Evolutionary conservation across 768 basidiomycete species (phyloP).

Genomic region (Serendipita sp.): DNA sequence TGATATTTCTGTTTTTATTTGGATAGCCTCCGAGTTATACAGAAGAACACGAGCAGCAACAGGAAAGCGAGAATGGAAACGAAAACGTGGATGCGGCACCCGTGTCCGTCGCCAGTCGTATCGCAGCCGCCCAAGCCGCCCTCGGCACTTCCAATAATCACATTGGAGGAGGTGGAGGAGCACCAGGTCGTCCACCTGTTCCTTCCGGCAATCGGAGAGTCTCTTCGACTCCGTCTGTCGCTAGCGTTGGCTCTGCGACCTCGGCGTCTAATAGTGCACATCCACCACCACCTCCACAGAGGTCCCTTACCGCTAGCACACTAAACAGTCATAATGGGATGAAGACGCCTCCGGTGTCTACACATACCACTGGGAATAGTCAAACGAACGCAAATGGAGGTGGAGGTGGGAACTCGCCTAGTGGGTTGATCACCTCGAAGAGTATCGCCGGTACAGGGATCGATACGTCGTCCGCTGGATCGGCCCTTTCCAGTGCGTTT

Average conservation of each 20-base stretch:
- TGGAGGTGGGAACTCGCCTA: neutral
- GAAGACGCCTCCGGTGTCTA: neutral
- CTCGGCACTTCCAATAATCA: neutral
- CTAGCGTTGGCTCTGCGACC: neutral
- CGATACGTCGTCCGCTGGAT: neutral
- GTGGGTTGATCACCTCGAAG: neutral
- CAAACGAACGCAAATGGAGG: neutral
- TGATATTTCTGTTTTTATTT: neutral
- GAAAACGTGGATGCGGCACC: neutral
- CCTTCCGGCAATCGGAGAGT: neutral
- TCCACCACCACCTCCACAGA: neutral
- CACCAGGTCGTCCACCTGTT: neutral
- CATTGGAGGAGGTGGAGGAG: neutral
- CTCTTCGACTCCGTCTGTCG: neutral
- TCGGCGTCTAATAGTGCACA: neutral
- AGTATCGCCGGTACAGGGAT: neutral
- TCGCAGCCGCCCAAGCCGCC: conserved; percentile 2
- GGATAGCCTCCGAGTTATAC: neutral
- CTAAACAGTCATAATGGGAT: neutral
- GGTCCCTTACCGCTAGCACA: neutral
- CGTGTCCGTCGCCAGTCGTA: neutral
- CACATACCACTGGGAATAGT: neutral
- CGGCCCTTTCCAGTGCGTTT: neutral
- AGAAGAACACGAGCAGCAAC: neutral
- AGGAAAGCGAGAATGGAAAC: neutral